Conservation (phyloP, 108 stramenopile species). For the Skeletonema costatum region DNA sequence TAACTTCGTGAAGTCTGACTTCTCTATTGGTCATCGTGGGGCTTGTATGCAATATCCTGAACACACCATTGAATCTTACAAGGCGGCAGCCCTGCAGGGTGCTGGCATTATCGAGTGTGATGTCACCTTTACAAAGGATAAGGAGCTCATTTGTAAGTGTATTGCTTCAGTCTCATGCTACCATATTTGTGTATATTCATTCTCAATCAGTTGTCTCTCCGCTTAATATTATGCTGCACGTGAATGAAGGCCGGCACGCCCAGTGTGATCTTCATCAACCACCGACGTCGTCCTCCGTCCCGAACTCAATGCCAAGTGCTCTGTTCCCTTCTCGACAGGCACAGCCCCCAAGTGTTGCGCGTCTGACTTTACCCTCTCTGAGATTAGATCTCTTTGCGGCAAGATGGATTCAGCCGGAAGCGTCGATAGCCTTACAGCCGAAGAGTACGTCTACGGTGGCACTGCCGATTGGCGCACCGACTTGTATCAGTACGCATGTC, state of each 20-base stretch:
- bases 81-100: constrained; percentile 57
- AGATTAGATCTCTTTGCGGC: constrained; percentile 74
- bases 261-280: constrained; percentile 79
- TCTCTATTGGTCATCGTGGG: constrained; percentile 77
- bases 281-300: constrained; percentile 64
- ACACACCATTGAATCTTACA: constrained; percentile 59
- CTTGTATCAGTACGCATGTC: constrained; percentile 59
- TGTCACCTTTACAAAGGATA: constrained; percentile 80
- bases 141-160: constrained; percentile 54
- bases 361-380: constrained; percentile 72
- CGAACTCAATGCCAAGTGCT: constrained; percentile 73
- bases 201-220: not conserved
- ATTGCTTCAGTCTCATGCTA: not conserved
- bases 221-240: too few relatives aligned
- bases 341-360: constrained; percentile 65
- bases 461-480: constrained; percentile 70
- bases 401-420: constrained; percentile 68
- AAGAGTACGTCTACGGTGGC: constrained; percentile 63
- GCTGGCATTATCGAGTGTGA: constrained; percentile 84
- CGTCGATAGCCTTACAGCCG: constrained; percentile 39
- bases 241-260: constrained; percentile 51
- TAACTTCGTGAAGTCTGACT: constrained; percentile 49
- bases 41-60: constrained; percentile 70
- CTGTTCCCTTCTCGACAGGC: constrained; percentile 53
- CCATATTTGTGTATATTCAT: not conserved